Percentiles rank a stretch among this genome's conserved stretches.
These are phyloP conservation scores for Phaeosphaeriaceae sp. DNA, from an alignment of 2,329 filamentous ascomycete species.

Conservation along the genomic window DNA sequence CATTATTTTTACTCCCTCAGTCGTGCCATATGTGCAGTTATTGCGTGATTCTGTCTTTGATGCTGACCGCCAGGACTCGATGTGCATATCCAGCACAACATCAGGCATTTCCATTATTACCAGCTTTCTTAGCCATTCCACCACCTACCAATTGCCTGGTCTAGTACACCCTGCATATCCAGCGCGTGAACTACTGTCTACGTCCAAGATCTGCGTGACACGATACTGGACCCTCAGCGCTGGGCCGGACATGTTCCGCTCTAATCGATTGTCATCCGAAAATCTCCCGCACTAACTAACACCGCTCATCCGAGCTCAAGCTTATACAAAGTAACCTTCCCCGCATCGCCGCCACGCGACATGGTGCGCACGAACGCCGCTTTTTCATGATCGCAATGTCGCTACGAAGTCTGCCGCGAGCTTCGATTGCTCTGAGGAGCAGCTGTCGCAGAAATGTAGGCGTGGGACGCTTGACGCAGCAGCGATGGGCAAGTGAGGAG, in stretches of 20 bases:
- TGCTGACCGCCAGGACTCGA: neutral
- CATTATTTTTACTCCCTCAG: slow-evolving; percentile 10
- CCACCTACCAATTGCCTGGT: neutral
- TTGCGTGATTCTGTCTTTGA: slow-evolving; percentile 1
- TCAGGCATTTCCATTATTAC: neutral
- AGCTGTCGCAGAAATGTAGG: slow-evolving; percentile 9
- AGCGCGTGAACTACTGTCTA: neutral
- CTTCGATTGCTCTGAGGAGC: slow-evolving; percentile 28
- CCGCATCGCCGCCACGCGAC: slow-evolving; percentile 4
- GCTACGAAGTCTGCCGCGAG: slow-evolving; percentile 33
- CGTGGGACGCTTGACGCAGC: slow-evolving; percentile 26
- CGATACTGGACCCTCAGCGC: slow-evolving; percentile 1
- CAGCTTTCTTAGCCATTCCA: neutral
- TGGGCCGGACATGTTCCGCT: slow-evolving; percentile 12
- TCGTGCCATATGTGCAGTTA: neutral
- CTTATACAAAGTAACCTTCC: slow-evolving; percentile 1
- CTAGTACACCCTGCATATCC: neutral
- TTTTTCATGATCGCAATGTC: slow-evolving; percentile 36
- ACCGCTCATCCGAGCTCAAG: neutral
- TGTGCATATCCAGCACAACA: neutral
- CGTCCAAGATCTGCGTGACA: neutral
- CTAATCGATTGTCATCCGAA: slow-evolving; percentile 4
- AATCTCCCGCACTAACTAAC: slow-evolving; percentile 6
- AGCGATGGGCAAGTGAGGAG: slow-evolving; percentile 46
- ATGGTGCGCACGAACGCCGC: slow-evolving; percentile 16